Percentiles rank a stretch among this genome's conserved stretches.
phyloP scores from a whole-genome alignment of 768 basidiomycete genomes.

The Favolaschia claudopus region DNA sequence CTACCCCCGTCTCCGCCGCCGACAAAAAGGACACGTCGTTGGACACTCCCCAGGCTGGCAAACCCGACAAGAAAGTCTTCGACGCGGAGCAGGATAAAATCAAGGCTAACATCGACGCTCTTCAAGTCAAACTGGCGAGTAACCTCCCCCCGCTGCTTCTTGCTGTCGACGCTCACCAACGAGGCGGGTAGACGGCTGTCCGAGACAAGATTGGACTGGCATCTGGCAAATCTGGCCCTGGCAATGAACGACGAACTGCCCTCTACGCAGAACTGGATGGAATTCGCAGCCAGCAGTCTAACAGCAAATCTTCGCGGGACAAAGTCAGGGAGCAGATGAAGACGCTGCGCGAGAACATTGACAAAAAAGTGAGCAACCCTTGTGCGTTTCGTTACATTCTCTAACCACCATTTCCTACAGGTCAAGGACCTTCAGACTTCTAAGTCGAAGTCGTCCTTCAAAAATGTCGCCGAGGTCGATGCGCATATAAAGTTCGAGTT shows the following conservation, averaged over 20 bases:
- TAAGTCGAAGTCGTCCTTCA: slow-evolving; percentile 80
- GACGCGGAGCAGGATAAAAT: slow-evolving; percentile 86
- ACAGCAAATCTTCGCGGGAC: slow-evolving; percentile 70
- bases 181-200: slow-evolving; percentile 61
- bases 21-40: slow-evolving; percentile 55
- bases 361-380: slow-evolving; percentile 84
- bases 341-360: slow-evolving; percentile 74
- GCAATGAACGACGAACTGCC: slow-evolving; percentile 72
- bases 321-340: slow-evolving; percentile 85
- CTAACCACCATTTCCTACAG: slow-evolving; percentile 45
- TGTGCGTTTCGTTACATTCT: neutral
- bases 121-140: slow-evolving; percentile 84
- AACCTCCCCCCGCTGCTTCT: slow-evolving; percentile 11
- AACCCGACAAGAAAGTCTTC: slow-evolving; percentile 86
- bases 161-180: slow-evolving; percentile 16
- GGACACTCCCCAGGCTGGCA: slow-evolving; percentile 54
- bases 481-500: slow-evolving; percentile 78
- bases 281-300: slow-evolving; percentile 81
- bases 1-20: slow-evolving; percentile 52
- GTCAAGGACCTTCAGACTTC: slow-evolving; percentile 87
- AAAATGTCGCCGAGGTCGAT: slow-evolving; percentile 87
- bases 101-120: slow-evolving; percentile 82
- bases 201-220: slow-evolving; percentile 78
- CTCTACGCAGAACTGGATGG: slow-evolving; percentile 84
- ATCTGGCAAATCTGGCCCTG: slow-evolving; percentile 61